Base-by-base conservation (phyloP, 768 basidiomycete genomes). In the Suillus bovinus region DNA sequence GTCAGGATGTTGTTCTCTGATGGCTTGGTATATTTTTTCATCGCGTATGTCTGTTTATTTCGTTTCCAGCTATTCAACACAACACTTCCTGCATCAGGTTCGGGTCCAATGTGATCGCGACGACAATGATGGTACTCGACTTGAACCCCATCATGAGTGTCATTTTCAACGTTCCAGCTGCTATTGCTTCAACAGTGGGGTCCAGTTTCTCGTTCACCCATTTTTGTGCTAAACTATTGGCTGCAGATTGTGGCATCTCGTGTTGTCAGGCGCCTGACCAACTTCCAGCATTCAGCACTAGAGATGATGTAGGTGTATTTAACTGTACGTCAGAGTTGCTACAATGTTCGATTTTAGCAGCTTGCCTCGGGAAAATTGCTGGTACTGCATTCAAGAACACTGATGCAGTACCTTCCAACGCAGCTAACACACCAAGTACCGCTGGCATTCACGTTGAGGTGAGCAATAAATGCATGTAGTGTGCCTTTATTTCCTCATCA, bases 11-110 rank as follows among this genome's bases (percentile, higher is more conserved):
- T 92, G 34, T 91, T 90, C 70, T 75, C 81, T 16, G 89, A 91
- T 61, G 89, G 90, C 22, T 73, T 93, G 13, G 84, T 89, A 59
- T 92, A 82, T 75, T 92, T 92, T 76, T 73, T 92, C 64, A 82
- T 92, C 56, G 90, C 90, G 84, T 90, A 67, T 60, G 85, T 78
- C 5, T 60, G 50, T 46, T 59, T 59, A 31, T 72, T 22, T 79
- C 79, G 64, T 63, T 78, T 31, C 16, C 42, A 27, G 61, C 13
- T 67, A 44, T 5, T 29, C 2, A 36, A 22, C 16, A 47, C 36
- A 47, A 46, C 3, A 13, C 17, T 60, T 31, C 41, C 20, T 50
- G 27, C 10, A 39, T 4, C 59, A 80, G 79, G 31, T 81, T 82
- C 61, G 65, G 79, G 58, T 74, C 76, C 17, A 81, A 81, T 57